Base-by-base conservation (phyloP, 768 basidiomycete species). In the Melanogaster broomeanus region DNA sequence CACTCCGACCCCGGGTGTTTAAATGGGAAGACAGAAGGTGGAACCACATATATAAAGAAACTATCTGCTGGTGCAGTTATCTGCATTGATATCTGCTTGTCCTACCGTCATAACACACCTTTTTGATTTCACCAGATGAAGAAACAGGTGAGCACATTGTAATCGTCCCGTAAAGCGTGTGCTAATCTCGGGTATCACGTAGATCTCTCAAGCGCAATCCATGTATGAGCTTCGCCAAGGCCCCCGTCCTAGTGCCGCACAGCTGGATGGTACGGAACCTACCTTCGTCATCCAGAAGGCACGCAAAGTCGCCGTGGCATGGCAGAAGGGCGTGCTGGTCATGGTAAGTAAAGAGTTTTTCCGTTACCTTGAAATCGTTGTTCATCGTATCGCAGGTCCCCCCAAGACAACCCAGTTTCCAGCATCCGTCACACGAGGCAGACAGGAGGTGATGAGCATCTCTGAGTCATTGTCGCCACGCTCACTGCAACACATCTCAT, bases 221-320 rank as follows among this genome's bases (percentile, higher is more conserved):
- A 50, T 46, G 55, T 27, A 63, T 33, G 52, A 45, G 19, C 50
- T 51, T 53, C 55, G 44, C 41, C 49, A 31, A n/a, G 49, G 42
- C 25, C 27, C 47, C 39, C 44, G 41, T 21, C 22, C 55, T 10
- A 41, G 40, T 24, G 44, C 34, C 40, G 48, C n/a, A 28, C 53
- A 51, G 16, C 22, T 22, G 31, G 52, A 54, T 18, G 21, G 48
- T n/a, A 16, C 18, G 12, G 56, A 62, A 39, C 51, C 28, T 31
- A 55, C 55, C 33, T 68, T 58, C 11, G 58, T 59, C 27, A 64
- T 68, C 27, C 57, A 55, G 24, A 68, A 40, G 21, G 66, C 62
- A 13, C 59, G 38, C 43, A 68, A 28, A 33, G 51, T 66, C 0
- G 30, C 40, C 0, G 43, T 70, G 7, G 48, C 42, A 35, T 52